Evolutionary conservation across 2,329 filamentous ascomycete species (phyloP), one percentile per base, ranked within the genome.

Genomic region (Trematosphaeria pertusa): DNA sequence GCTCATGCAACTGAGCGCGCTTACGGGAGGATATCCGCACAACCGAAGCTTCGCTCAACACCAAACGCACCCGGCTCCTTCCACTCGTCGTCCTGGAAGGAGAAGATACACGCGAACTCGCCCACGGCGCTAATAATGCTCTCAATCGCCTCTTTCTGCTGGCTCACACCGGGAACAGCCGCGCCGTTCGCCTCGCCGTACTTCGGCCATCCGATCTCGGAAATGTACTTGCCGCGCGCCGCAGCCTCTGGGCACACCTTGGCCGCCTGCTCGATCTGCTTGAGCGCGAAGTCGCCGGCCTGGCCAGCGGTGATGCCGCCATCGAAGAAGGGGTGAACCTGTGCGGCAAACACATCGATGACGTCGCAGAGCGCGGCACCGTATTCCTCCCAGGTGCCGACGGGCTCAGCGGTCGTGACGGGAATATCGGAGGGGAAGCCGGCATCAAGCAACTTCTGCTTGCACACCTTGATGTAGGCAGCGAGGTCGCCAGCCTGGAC

Each of bases 321-420:
- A 80, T 95, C 95, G 87, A 97, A 97, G 87, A 88, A 97, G 60
- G 92, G 86, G 79, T 97, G 92, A 65, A 95, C 85, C 82, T 97
- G 96, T 74, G 85, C 86, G 73, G 87, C 89, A 28, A 90, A 82
- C 52, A 95, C 78, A 69, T 96, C 91, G 48, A 97, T 80, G 62
- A 80, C 82, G 26, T 66, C 62, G 82, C 93, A 97, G 53, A 97
- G 81, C 37, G 53, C 74, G 22, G 69, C 63, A 45, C 80, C 81
- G 55, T 87, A 79, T 41, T 77, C 59, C 75, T 90, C 77, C 84
- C 91, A 91, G 70, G 87, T 80, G 74, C 87, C 83, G 62, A 96
- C 82, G 44, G 92, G 87, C 79, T 97, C 93, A 54, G 92, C 88
- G 63, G 91, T 95, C 70, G 91, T 95, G 77, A 87, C 42, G 48